Evolutionary conservation across 2,329 filamentous ascomycete species (phyloP).

Genomic region (Myriosclerotinia scirpicola): DNA sequence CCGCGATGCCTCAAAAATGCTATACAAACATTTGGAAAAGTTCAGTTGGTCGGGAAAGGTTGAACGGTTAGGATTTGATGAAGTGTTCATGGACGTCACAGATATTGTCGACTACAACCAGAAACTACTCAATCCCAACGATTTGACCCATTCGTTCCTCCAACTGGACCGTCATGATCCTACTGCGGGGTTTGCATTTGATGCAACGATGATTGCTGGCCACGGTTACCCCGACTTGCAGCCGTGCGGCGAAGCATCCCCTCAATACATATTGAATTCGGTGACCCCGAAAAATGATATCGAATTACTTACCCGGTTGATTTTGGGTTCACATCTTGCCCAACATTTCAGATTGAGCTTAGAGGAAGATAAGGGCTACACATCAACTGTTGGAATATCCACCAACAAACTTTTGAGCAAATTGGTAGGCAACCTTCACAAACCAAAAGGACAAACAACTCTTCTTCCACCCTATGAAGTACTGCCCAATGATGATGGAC

Average conservation of each 20-base stretch:
- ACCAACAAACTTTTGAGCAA: constrained; percentile 87
- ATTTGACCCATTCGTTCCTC: constrained; percentile 73
- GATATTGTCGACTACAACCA: constrained; percentile 84
- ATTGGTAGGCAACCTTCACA: constrained; percentile 78
- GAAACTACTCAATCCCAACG: constrained; percentile 64
- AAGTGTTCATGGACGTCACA: constrained; percentile 73
- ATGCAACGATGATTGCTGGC: constrained; percentile 68
- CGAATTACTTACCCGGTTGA: constrained; percentile 52
- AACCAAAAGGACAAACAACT: constrained; percentile 85
- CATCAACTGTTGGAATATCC: constrained; percentile 81
- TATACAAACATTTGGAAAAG: constrained; percentile 70
- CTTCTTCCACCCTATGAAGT: constrained; percentile 63
- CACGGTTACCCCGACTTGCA: constrained; percentile 39
- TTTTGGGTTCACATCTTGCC: constrained; percentile 80
- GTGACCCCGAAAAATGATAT: constrained; percentile 26
- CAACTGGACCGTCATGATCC: constrained; percentile 71
- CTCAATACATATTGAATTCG: constrained; percentile 3
- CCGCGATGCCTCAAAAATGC: constrained; percentile 77
- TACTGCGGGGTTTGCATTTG: constrained; percentile 75
- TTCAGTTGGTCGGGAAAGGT: constrained; percentile 77
- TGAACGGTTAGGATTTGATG: constrained; percentile 87
- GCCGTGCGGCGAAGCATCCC: constrained; percentile 11
- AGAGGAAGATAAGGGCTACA: constrained; percentile 77
- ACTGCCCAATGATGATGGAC: constrained; percentile 33
- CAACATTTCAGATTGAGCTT: constrained; percentile 69